Evolutionary conservation across 805 yeast genomes (phyloP).

Genomic region (Candida alai): DNA sequence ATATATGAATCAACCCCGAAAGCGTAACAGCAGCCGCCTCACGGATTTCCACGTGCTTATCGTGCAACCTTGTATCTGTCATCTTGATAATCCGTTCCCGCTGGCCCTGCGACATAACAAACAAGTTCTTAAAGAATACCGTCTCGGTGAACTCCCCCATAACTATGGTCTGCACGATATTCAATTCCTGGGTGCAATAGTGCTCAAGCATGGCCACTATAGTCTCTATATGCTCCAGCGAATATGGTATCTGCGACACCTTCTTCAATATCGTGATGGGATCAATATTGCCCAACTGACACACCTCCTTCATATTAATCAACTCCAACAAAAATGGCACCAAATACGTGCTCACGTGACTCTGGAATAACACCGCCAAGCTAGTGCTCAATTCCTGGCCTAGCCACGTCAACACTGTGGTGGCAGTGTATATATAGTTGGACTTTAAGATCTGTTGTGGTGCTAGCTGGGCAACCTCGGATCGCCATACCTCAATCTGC

Average conservation of each 20-base stretch:
- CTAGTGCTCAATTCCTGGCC: conserved; percentile 51
- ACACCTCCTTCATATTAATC: conserved; percentile 71
- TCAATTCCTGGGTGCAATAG: conserved; percentile 26
- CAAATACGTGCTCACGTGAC: conserved; percentile 46
- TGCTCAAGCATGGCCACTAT: conserved; percentile 39
- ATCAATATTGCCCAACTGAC: conserved; percentile 60
- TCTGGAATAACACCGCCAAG: conserved; percentile 49
- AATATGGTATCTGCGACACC: conserved; percentile 42
- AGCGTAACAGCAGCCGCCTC: conserved; percentile 67
- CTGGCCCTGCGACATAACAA: conserved; percentile 47
- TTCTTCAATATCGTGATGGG: conserved; percentile 45
- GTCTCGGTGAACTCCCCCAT: conserved; percentile 69
- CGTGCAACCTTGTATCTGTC: conserved; percentile 52
- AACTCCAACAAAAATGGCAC: conserved; percentile 68
- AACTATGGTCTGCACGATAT: conserved; percentile 52
- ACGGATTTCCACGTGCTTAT: conserved; percentile 69
- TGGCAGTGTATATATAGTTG: conserved; percentile 57
- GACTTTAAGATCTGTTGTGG: conserved; percentile 59
- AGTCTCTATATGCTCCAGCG: conserved; percentile 15
- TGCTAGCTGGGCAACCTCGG: conserved; percentile 29
- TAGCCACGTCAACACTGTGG: conserved; percentile 63
- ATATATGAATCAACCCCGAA: conserved; percentile 74
- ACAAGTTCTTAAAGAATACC: conserved; percentile 64
- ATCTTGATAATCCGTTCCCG: conserved; percentile 47
- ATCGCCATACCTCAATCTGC: conserved; percentile 41